Evolutionary conservation across 2,329 filamentous ascomycete species (phyloP), one percentile per base, ranked within the genome.

Genomic region (Colletotrichum tanaceti): DNA sequence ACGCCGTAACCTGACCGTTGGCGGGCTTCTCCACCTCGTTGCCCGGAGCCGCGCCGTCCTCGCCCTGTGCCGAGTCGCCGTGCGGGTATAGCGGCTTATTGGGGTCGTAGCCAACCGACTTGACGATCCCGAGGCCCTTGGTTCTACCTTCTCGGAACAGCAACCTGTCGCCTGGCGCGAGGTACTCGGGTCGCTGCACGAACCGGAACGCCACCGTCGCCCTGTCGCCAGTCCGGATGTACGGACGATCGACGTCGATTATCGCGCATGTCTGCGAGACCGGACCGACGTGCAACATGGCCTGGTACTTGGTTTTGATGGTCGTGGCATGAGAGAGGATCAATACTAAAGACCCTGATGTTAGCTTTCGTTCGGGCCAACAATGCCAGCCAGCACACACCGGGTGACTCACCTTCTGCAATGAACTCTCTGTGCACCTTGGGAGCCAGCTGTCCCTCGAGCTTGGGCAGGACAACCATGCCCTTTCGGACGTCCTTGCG

Each of bases 301-400:
- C 96, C 82, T 99, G 96, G 73, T 99, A 99, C 75, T 94, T 95
- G 0, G 90, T 93, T 79, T 97, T 96, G 79, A 99, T 99, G 50
- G 96, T 99, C 0, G 96, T 99, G 0, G 95, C 94, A 75, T 99
- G 96, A 4, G 93, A 97, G 7, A 99, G 85, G 73, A 99, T 98
- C 24, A 99, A 85, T 1, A 99, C 96, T 90, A 65, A 0, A 32
- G 20, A 28, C 53, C 73, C 47, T n/a, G n/a, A 32, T 32, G n/a
- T 63, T 38, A 71, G 41, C 20, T 61, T 20, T 46, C 18, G 38
- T 20, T 46, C 18, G 38, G 52, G 28, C 41, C n/a, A 28, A 46
- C 7, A 46, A 11, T 13, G 46, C 49, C 55, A 14, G 11, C 41
- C 4, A 28, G 6, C 6, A 28, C 4, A 13, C 24, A 28, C 3